These are phyloP conservation scores for Agaricus blazei DNA, from an alignment of 768 basidiomycete genomes.

Conservation along the genomic window DNA sequence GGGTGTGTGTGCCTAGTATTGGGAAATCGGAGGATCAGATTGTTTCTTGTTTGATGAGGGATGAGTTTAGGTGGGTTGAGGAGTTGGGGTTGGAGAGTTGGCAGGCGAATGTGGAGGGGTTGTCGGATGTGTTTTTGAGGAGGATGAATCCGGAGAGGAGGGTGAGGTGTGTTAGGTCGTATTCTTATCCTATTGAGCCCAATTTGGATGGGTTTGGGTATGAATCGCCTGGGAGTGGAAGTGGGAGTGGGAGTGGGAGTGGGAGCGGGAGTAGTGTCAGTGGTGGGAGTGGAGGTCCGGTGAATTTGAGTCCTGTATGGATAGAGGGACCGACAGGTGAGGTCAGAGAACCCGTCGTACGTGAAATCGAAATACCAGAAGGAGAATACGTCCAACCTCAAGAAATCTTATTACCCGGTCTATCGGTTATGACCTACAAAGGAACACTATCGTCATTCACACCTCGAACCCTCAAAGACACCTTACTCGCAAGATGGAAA, in stretches of 20 bases:
- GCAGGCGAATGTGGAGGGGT: constrained; percentile 7
- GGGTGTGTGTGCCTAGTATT: constrained; percentile 5
- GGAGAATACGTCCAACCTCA: constrained; percentile 2
- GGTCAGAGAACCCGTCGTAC: neutral
- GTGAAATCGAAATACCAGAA: neutral
- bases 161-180: constrained; percentile 1
- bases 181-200: constrained; percentile 2
- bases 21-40: constrained; percentile 6
- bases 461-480: neutral
- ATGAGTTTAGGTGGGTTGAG: neutral
- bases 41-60: neutral
- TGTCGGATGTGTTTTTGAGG: constrained; percentile 7
- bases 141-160: constrained; percentile 10
- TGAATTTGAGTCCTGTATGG: neutral
- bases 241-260: neutral
- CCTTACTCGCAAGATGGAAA: constrained; percentile 5
- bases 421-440: neutral
- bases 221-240: neutral
- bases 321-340: constrained; percentile 5
- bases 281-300: neutral
- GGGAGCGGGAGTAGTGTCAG: neutral
- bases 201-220: neutral
- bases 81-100: constrained; percentile 9
- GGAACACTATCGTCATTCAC: constrained; percentile 3
- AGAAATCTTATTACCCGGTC: constrained; percentile 5